These are phyloP conservation scores for Paxillus involutus DNA, from an alignment of 768 basidiomycete genomes.

Conservation along the genomic window DNA sequence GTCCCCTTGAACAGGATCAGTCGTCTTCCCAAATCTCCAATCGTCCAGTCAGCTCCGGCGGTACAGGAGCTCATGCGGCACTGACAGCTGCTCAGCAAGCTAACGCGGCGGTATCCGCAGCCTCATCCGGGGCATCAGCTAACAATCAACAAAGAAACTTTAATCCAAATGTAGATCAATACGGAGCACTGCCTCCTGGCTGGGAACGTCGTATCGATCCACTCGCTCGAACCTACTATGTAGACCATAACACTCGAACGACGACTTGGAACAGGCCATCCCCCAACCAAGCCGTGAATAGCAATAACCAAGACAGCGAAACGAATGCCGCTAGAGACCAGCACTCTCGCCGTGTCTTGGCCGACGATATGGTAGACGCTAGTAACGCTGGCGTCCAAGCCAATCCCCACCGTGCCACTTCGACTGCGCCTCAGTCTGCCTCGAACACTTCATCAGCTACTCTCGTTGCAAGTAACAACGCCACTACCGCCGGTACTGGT, in stretches of 20 bases:
- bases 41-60: slow-evolving; percentile 39
- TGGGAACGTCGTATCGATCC: slow-evolving; percentile 99
- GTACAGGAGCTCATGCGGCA: slow-evolving; percentile 15
- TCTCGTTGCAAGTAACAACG: slow-evolving; percentile 48
- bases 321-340: slow-evolving; percentile 86
- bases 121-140: slow-evolving; percentile 46
- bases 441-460: slow-evolving; percentile 40
- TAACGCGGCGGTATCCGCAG: slow-evolving; percentile 17
- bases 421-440: slow-evolving; percentile 30
- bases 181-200: slow-evolving; percentile 83
- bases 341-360: slow-evolving; percentile 80
- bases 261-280: slow-evolving; percentile 98
- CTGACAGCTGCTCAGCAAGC: slow-evolving; percentile 20
- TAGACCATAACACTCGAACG: slow-evolving; percentile 96
- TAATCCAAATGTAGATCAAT: slow-evolving; percentile 94
- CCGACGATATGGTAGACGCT: slow-evolving; percentile 82
- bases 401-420: slow-evolving; percentile 40
- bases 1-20: slow-evolving; percentile 30
- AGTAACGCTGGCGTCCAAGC: slow-evolving; percentile 44
- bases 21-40: slow-evolving; percentile 23
- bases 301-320: slow-evolving; percentile 67
- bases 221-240: slow-evolving; percentile 94
- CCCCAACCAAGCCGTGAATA: slow-evolving; percentile 71
- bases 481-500: slow-evolving; percentile 77
- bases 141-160: slow-evolving; percentile 73